Evolutionary conservation across 139 green algal species (phyloP).

Genomic region (Tetradesmus obliquus): DNA sequence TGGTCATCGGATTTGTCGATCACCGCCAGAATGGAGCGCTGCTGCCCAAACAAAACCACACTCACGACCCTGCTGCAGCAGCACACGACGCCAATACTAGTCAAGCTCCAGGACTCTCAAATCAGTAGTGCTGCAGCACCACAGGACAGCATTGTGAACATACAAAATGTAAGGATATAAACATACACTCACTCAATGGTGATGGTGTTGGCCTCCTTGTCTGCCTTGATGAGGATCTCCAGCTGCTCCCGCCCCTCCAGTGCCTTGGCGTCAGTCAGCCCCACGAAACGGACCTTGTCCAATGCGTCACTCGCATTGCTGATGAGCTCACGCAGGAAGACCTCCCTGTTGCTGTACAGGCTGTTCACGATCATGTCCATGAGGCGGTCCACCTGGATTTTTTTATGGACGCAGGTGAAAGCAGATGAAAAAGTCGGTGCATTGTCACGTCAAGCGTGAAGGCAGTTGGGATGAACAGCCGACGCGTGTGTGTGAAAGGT

Average conservation of each 20-base stretch:
- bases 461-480: neutral
- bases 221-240: slow-evolving; percentile 91
- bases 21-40: neutral
- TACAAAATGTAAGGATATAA: neutral
- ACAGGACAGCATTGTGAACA: neutral
- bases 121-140: neutral
- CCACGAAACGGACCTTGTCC: slow-evolving; percentile 94
- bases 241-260: slow-evolving; percentile 79
- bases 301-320: slow-evolving; percentile 96
- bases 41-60: neutral
- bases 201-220: slow-evolving; percentile 89
- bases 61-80: neutral
- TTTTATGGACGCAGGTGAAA: too few relatives aligned
- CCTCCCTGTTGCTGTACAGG: slow-evolving; percentile 96
- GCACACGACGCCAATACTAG: neutral
- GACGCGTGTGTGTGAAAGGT: too few relatives aligned
- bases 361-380: slow-evolving; percentile 99
- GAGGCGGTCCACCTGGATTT: slow-evolving; percentile 90
- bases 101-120: too few relatives aligned
- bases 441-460: too few relatives aligned
- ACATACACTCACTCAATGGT: slow-evolving; percentile 85
- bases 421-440: too few relatives aligned
- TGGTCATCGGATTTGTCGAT: slow-evolving; percentile 33
- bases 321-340: slow-evolving; percentile 94
- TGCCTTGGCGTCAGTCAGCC: slow-evolving; percentile 69